Evolutionary conservation across 805 yeast genomes (phyloP).

Genomic region (Candida sphagnicola): DNA sequence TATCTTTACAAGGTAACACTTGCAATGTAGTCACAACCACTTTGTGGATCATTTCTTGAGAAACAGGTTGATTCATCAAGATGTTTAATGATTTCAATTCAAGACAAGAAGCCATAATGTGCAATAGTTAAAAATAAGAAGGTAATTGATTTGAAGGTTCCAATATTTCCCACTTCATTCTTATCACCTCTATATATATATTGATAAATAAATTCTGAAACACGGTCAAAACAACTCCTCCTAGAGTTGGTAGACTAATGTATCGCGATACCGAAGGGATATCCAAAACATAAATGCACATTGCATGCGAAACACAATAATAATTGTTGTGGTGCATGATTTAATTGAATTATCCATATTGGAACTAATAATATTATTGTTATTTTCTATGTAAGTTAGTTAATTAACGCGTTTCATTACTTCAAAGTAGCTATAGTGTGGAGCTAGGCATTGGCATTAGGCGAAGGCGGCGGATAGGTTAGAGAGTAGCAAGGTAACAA

Average conservation of each 20-base stretch:
- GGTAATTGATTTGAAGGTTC: too few relatives aligned
- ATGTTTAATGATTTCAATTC: constrained; percentile 51
- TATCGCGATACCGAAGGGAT: too few relatives aligned
- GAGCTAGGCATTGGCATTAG: too few relatives aligned
- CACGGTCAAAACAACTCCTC: not conserved
- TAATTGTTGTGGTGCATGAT: not conserved
- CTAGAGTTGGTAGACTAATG: not conserved
- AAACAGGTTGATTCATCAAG: constrained; percentile 61
- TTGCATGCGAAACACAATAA: not conserved
- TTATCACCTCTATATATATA: not conserved
- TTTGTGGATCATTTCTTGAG: constrained; percentile 71
- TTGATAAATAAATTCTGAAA: not conserved
- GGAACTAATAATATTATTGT: not conserved
- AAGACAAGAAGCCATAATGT: constrained; percentile 10
- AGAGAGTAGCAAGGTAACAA: too few relatives aligned
- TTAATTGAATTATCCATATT: not conserved
- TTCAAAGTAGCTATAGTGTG: too few relatives aligned
- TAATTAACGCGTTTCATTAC: not conserved
- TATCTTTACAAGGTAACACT: constrained; percentile 58
- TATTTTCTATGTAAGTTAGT: not conserved
- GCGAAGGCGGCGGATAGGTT: too few relatives aligned
- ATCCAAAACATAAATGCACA: not conserved
- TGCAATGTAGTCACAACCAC: constrained; percentile 63
- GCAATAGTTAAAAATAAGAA: too few relatives aligned
- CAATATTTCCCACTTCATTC: too few relatives aligned